Evolutionary conservation across 176 grass and related monocot species (phyloP).

Genomic region (Eragrostis curvula): DNA sequence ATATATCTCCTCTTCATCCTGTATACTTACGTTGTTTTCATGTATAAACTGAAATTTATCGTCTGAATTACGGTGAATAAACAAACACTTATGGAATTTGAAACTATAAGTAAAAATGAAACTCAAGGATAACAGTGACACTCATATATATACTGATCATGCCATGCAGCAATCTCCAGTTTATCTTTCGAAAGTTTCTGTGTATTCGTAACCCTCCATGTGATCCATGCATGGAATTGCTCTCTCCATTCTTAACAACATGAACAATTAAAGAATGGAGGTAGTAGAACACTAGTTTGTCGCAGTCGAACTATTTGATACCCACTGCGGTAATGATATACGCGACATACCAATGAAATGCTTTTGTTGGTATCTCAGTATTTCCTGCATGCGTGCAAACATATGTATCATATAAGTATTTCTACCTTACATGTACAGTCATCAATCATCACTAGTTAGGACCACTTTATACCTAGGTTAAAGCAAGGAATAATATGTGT

Average conservation of each 20-base stretch:
- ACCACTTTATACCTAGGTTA: neutral
- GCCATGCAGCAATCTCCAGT: conserved; percentile 3
- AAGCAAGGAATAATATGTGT: neutral
- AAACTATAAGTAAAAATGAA: neutral
- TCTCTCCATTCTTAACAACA: neutral
- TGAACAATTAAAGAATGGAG: neutral
- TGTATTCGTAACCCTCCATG: neutral
- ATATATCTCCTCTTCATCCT: conserved; percentile 17
- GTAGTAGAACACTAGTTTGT: neutral
- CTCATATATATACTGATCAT: neutral
- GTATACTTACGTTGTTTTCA: neutral
- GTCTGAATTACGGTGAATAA: neutral
- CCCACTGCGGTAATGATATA: neutral
- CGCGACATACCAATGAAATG: neutral
- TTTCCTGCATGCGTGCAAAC: conserved; percentile 19
- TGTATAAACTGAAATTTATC: neutral
- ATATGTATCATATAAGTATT: neutral
- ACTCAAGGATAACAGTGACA: neutral
- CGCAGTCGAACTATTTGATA: conserved; percentile 4
- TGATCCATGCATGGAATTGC: neutral
- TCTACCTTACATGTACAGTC: neutral
- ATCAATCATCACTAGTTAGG: neutral
- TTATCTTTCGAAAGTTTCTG: neutral
- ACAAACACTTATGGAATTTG: neutral
- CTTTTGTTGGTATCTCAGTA: neutral